Evolutionary conservation across 768 basidiomycete species (phyloP).

Genomic region (Scleroderma citrinum): DNA sequence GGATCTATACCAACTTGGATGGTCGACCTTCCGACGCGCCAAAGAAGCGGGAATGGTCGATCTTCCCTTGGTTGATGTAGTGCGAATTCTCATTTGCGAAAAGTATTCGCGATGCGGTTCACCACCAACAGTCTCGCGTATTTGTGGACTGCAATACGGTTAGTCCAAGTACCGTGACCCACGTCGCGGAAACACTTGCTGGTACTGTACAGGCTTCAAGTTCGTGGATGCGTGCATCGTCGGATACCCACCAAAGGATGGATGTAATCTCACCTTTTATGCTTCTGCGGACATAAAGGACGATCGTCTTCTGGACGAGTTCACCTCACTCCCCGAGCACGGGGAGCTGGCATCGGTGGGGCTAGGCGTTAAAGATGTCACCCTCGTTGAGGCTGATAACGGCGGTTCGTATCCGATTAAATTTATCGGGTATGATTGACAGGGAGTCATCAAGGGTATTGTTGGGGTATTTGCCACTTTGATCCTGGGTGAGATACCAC

Average conservation of each 20-base stretch:
- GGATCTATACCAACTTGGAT: conserved; percentile 53
- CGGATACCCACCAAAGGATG: conserved; percentile 45
- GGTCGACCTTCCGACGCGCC: conserved; percentile 46
- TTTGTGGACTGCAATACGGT: too few relatives aligned
- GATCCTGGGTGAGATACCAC: conserved; percentile 29
- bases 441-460: conserved; percentile 54
- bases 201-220: conserved; percentile 28
- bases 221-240: conserved; percentile 57
- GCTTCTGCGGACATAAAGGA: conserved; percentile 37
- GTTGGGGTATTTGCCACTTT: conserved; percentile 50
- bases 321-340: conserved; percentile 35
- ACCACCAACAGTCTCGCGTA: conserved; percentile 25
- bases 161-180: too few relatives aligned
- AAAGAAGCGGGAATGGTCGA: conserved; percentile 45
- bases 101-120: too few relatives aligned
- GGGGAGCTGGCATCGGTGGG: conserved; percentile 48
- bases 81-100: too few relatives aligned
- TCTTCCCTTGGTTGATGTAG: conserved; percentile 33
- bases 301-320: conserved; percentile 30
- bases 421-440: not conserved
- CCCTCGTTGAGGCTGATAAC: not conserved
- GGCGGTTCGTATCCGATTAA: not conserved
- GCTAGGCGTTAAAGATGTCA: conserved; percentile 63
- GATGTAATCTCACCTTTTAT: conserved; percentile 51
- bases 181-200: conserved; percentile 41